A percentile compares a stretch with the other conserved stretches of the same genome.
phyloP scores from a whole-genome alignment of 768 basidiomycete genomes.

The Russula ochroleuca region DNA sequence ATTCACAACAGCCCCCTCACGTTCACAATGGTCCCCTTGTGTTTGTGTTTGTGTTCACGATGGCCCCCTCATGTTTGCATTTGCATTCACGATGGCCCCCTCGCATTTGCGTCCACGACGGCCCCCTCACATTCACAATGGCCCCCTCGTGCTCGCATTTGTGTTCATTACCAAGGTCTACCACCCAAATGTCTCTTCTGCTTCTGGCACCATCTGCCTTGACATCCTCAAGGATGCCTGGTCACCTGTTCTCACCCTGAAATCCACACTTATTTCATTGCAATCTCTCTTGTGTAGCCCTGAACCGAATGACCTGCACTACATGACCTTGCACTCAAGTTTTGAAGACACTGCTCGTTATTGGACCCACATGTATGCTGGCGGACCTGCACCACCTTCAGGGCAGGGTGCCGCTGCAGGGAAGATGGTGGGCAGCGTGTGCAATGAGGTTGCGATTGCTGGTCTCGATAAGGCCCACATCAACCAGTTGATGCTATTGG shows the following conservation, averaged over 20 bases:
- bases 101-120: too few relatives aligned
- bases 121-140: too few relatives aligned
- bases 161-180: slow-evolving; percentile 95
- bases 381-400: slow-evolving; percentile 48
- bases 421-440: slow-evolving; percentile 30
- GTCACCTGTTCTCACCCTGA: slow-evolving; percentile 93
- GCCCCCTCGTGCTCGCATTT: too few relatives aligned
- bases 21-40: too few relatives aligned
- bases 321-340: slow-evolving; percentile 77
- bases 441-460: slow-evolving; percentile 58
- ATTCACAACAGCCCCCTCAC: too few relatives aligned
- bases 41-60: too few relatives aligned
- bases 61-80: too few relatives aligned
- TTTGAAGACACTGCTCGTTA: slow-evolving; percentile 92
- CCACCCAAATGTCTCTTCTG: slow-evolving; percentile 93
- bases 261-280: slow-evolving; percentile 91
- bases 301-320: slow-evolving; percentile 95
- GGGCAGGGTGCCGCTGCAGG: slow-evolving; percentile 10
- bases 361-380: slow-evolving; percentile 92
- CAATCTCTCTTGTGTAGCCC: slow-evolving; percentile 91
- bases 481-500: slow-evolving; percentile 74
- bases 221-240: slow-evolving; percentile 89
- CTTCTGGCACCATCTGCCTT: slow-evolving; percentile 91
- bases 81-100: too few relatives aligned
- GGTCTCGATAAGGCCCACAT: slow-evolving; percentile 83